Conservation (phyloP, 208 protist species). For the Acanthamoeba royreba region DNA sequence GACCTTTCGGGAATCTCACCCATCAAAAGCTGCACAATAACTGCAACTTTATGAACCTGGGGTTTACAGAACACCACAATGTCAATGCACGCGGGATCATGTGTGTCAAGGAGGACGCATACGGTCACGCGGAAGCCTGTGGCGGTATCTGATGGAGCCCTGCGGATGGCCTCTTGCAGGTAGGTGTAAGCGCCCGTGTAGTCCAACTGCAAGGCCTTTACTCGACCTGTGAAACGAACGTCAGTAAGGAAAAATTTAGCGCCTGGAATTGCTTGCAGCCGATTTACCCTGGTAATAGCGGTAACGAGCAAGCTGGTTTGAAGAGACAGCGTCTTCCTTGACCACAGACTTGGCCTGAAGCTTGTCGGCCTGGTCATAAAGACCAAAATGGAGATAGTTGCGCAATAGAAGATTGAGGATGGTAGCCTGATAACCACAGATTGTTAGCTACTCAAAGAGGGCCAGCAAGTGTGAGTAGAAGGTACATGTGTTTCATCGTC, state of each 20-base stretch:
- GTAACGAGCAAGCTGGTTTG: constrained; percentile 90
- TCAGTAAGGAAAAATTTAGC: not conserved
- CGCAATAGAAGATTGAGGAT: constrained; percentile 84
- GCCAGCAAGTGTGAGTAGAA: not conserved
- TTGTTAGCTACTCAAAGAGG: not conserved
- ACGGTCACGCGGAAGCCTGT: constrained; percentile 86
- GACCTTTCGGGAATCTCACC: constrained; percentile 95
- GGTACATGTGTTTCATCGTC: constrained; percentile 64
- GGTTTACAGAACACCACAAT: not conserved
- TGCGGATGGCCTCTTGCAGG: constrained; percentile 92
- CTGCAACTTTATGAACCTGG: constrained; percentile 85
- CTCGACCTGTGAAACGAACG: constrained; percentile 77
- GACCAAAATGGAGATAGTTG: constrained; percentile 79
- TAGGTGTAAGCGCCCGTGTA: constrained; percentile 93
- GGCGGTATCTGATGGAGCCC: constrained; percentile 91
- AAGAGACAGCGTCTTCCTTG: constrained; percentile 54
- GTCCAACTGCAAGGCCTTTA: constrained; percentile 93
- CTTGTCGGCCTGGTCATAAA: constrained; percentile 85
- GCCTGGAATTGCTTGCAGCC: too few relatives aligned
- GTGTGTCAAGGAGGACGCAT: not conserved
- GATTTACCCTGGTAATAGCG: constrained; percentile 90
- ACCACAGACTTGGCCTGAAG: constrained; percentile 75
- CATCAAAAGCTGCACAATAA: constrained; percentile 95
- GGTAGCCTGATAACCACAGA: constrained; percentile 58
- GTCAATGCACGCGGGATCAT: not conserved